Conservation (phyloP, 495 filamentous ascomycete genomes). For the Annulohypoxylon moriforme region DNA sequence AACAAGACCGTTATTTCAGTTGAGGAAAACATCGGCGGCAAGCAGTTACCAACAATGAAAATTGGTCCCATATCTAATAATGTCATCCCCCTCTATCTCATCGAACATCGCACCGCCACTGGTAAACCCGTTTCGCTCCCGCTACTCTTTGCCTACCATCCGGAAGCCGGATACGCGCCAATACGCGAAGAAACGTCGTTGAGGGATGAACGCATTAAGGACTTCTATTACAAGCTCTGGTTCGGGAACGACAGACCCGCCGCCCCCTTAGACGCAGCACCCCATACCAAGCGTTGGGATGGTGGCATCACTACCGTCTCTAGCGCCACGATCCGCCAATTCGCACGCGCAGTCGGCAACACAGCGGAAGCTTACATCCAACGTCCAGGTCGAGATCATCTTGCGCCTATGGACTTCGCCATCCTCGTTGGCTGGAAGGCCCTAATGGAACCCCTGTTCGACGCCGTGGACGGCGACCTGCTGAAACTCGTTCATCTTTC, state of each 20-base stretch:
- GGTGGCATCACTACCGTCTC: slow-evolving; percentile 81
- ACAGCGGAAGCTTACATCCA: slow-evolving; percentile 91
- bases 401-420: slow-evolving; percentile 91
- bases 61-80: slow-evolving; percentile 70
- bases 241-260: slow-evolving; percentile 69
- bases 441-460: slow-evolving; percentile 90
- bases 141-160: slow-evolving; percentile 83
- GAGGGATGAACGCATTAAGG: slow-evolving; percentile 86
- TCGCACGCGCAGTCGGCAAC: slow-evolving; percentile 90
- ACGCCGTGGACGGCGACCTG: slow-evolving; percentile 85
- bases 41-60: slow-evolving; percentile 74
- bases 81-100: slow-evolving; percentile 76
- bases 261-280: slow-evolving; percentile 69
- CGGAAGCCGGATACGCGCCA: slow-evolving; percentile 85
- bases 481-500: slow-evolving; percentile 86
- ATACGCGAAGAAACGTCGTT: slow-evolving; percentile 83
- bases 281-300: slow-evolving; percentile 77
- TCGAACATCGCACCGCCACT: slow-evolving; percentile 78
- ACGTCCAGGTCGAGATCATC: slow-evolving; percentile 83
- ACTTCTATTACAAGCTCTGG: slow-evolving; percentile 89
- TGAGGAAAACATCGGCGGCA: slow-evolving; percentile 57
- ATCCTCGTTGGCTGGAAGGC: slow-evolving; percentile 94
- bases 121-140: slow-evolving; percentile 73
- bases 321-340: slow-evolving; percentile 83
- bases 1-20: slow-evolving; percentile 76